Conservation (phyloP, 2,329 filamentous ascomycete species). For the Elsinoe arachidis region DNA sequence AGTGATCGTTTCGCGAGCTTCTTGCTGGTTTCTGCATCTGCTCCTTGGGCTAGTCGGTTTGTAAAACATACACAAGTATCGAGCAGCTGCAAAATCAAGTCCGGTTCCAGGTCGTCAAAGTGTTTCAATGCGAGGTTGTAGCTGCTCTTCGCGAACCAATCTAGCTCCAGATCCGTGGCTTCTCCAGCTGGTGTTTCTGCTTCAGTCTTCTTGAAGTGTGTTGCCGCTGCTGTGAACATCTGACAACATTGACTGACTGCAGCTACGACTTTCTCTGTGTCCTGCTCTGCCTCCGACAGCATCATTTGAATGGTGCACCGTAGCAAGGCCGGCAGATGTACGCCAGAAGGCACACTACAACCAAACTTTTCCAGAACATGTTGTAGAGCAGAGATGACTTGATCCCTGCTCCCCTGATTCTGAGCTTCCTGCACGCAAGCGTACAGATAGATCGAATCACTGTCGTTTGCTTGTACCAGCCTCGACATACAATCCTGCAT, state of each 20-base stretch:
- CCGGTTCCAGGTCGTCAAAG: constrained; percentile 48
- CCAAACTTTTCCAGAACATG: constrained; percentile 51
- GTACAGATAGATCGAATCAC: constrained; percentile 59
- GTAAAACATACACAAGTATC: constrained; percentile 28
- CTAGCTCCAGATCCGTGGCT: constrained; percentile 52
- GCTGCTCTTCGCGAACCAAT: constrained; percentile 76
- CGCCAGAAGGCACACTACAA: constrained; percentile 36
- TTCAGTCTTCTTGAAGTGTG: constrained; percentile 36
- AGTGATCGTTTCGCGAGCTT: constrained; percentile 53
- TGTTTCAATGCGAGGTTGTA: constrained; percentile 69
- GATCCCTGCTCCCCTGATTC: constrained; percentile 50
- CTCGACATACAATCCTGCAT: constrained; percentile 54
- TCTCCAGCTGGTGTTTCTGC: constrained; percentile 25
- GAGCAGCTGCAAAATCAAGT: constrained; percentile 48
- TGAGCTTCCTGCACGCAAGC: constrained; percentile 75
- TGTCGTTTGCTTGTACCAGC: constrained; percentile 46
- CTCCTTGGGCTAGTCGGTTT: constrained; percentile 25
- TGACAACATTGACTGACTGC: constrained; percentile 45
- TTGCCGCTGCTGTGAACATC: constrained; percentile 44
- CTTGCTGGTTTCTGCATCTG: constrained; percentile 21
- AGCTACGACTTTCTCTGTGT: constrained; percentile 21
- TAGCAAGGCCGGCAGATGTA: constrained; percentile 57
- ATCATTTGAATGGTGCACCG: constrained; percentile 46
- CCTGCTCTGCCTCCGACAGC: constrained; percentile 33
- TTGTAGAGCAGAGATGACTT: constrained; percentile 52